Evolutionary conservation across 768 basidiomycete species (phyloP).

Genomic region (Podaxis sp.): DNA sequence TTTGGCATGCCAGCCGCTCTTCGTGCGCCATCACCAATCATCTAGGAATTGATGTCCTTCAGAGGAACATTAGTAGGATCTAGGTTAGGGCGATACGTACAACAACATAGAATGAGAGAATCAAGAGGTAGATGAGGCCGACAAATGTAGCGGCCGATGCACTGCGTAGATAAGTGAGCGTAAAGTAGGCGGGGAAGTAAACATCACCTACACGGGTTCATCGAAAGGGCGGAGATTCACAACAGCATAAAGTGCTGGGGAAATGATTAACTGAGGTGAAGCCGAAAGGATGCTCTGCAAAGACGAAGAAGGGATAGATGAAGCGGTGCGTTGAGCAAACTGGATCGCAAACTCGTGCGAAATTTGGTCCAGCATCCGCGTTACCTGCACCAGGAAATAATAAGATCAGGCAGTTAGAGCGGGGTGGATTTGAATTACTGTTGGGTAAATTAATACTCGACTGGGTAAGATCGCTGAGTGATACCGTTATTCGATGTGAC

Average conservation of each 20-base stretch:
- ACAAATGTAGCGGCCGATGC: slow-evolving; percentile 56
- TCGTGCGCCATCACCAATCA: slow-evolving; percentile 38
- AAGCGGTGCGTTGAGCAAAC: slow-evolving; percentile 20
- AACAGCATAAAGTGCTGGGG: slow-evolving; percentile 48
- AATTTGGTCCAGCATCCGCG: neutral
- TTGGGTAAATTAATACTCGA: neutral
- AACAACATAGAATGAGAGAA: slow-evolving; percentile 41
- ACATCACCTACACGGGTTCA: slow-evolving; percentile 52
- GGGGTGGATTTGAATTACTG: neutral
- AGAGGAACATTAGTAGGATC: neutral
- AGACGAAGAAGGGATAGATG: slow-evolving; percentile 7
- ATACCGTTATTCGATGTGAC: too few relatives aligned
- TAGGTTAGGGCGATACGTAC: slow-evolving; percentile 25
- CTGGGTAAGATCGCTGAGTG: neutral
- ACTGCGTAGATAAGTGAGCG: slow-evolving; percentile 26
- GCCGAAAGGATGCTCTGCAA: slow-evolving; percentile 35
- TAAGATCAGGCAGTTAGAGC: too few relatives aligned
- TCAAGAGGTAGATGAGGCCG: slow-evolving; percentile 56
- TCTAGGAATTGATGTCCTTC: slow-evolving; percentile 20
- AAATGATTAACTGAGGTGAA: slow-evolving; percentile 51
- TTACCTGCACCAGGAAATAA: neutral
- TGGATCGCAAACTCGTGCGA: slow-evolving; percentile 14
- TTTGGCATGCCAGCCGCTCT: slow-evolving; percentile 34
- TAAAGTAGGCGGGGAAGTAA: neutral
- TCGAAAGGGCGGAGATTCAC: slow-evolving; percentile 61